Evolutionary conservation across 208 protist species (phyloP).

Genomic region (Leishmania tropica): DNA sequence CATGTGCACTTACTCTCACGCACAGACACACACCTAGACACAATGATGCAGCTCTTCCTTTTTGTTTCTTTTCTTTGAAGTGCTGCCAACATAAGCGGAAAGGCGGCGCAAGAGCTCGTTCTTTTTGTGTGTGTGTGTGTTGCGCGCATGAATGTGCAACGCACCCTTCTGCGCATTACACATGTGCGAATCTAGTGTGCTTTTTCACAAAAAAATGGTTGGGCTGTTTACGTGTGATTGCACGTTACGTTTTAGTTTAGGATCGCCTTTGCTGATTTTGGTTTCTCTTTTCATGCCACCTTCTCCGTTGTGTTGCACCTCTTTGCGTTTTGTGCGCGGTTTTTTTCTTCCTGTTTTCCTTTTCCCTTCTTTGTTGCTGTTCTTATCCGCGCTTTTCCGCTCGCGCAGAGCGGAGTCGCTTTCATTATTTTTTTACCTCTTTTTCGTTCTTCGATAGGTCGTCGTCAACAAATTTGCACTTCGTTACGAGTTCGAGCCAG

Average conservation of each 20-base stretch:
- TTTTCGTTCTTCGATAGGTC: not conserved
- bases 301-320: not conserved
- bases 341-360: not conserved
- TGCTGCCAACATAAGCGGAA: not conserved
- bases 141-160: not conserved
- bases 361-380: not conserved
- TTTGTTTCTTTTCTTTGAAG: not conserved
- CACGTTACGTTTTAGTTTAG: not conserved
- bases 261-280: not conserved
- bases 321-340: not conserved
- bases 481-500: no score
- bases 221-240: not conserved
- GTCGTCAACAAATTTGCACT: no score
- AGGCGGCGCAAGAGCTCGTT: not conserved
- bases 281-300: constrained; percentile 3
- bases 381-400: not conserved
- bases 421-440: not conserved
- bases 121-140: not conserved
- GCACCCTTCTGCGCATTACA: no score
- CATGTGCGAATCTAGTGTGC: not conserved
- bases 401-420: no score
- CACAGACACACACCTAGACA: not conserved
- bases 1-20: not conserved
- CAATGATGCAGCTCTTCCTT: not conserved
- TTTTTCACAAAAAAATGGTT: not conserved